A percentile compares a stretch with the other conserved stretches of the same genome.
These are phyloP conservation scores for Eurotiales sp. DNA, from an alignment of 2,329 filamentous ascomycete genomes.

Conservation along the genomic window DNA sequence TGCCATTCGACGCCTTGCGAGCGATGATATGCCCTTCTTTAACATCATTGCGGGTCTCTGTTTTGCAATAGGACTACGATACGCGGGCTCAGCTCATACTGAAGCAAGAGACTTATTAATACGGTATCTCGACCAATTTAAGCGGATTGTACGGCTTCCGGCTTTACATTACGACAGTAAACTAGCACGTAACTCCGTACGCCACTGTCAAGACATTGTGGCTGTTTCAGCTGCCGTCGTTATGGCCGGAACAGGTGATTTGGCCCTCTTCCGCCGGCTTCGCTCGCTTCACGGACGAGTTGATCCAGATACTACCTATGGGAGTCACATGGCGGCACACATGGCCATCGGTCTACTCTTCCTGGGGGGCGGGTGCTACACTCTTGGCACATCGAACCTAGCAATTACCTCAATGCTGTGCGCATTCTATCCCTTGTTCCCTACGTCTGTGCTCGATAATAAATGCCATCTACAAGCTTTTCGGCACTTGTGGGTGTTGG, in stretches of 20 bases:
- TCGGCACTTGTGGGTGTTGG: slow-evolving; percentile 94
- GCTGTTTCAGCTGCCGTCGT: slow-evolving; percentile 79
- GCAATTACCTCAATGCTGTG: slow-evolving; percentile 82
- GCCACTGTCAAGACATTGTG: slow-evolving; percentile 86
- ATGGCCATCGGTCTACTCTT: slow-evolving; percentile 89
- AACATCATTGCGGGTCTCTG: slow-evolving; percentile 88
- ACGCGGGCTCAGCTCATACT: slow-evolving; percentile 66
- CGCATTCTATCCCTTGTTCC: slow-evolving; percentile 92
- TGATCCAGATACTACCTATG: slow-evolving; percentile 80
- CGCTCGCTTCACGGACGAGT: slow-evolving; percentile 84
- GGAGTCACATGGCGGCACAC: slow-evolving; percentile 88
- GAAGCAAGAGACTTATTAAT: slow-evolving; percentile 77
- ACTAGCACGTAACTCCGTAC: slow-evolving; percentile 73
- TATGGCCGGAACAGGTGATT: slow-evolving; percentile 93
- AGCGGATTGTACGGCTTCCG: slow-evolving; percentile 66
- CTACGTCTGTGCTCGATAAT: slow-evolving; percentile 85
- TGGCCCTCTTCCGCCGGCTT: slow-evolving; percentile 77
- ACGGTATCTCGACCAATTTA: slow-evolving; percentile 80
- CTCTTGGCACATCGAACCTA: slow-evolving; percentile 82
- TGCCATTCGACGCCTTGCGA: slow-evolving; percentile 61
- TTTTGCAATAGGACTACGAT: slow-evolving; percentile 70
- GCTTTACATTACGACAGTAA: slow-evolving; percentile 73
- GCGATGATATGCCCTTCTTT: slow-evolving; percentile 84
- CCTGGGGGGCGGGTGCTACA: slow-evolving; percentile 86
- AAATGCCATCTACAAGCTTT: slow-evolving; percentile 93